These are phyloP conservation scores for Nematodospora anomalae DNA, from an alignment of 1,139 yeast genomes.

Conservation along the genomic window DNA sequence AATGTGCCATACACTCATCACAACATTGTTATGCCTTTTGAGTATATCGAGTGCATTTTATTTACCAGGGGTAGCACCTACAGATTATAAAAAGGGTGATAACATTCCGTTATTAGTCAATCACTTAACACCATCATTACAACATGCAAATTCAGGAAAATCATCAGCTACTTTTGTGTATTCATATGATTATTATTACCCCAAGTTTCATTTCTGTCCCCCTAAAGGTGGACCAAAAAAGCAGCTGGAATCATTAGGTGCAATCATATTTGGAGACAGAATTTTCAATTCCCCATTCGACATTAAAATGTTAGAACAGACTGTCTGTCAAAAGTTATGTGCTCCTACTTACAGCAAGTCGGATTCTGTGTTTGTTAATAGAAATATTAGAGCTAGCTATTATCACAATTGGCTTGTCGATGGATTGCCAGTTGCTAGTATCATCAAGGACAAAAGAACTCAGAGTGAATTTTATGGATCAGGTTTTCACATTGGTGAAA, in stretches of 20 bases:
- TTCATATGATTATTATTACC: slow-evolving; percentile 84
- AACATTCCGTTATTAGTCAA: slow-evolving; percentile 78
- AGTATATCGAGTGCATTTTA: slow-evolving; percentile 60
- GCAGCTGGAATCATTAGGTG: slow-evolving; percentile 89
- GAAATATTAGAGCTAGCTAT: slow-evolving; percentile 79
- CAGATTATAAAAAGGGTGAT: slow-evolving; percentile 75
- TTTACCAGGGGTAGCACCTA: slow-evolving; percentile 94
- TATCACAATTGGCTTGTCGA: slow-evolving; percentile 91
- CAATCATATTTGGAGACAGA: slow-evolving; percentile 92
- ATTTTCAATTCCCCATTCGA: slow-evolving; percentile 90
- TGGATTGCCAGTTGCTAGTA: slow-evolving; percentile 87
- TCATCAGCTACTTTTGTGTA: slow-evolving; percentile 56
- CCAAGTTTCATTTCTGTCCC: slow-evolving; percentile 77
- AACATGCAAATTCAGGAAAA: slow-evolving; percentile 37
- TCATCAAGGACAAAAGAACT: slow-evolving; percentile 56
- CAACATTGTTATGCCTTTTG: slow-evolving; percentile 20
- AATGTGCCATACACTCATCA: slow-evolving; percentile 14
- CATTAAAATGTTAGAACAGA: slow-evolving; percentile 72
- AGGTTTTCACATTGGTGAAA: slow-evolving; percentile 77
- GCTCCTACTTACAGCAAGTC: slow-evolving; percentile 53
- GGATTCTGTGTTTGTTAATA: slow-evolving; percentile 73
- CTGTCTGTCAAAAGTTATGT: slow-evolving; percentile 68
- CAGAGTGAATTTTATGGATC: slow-evolving; percentile 64
- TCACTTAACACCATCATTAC: slow-evolving; percentile 80
- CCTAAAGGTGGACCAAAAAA: slow-evolving; percentile 70